A percentile compares a stretch with the other conserved stretches of the same genome.
These are phyloP conservation scores for Hypoxylon intermedium DNA, from an alignment of 495 filamentous ascomycete species.

Conservation along the genomic window DNA sequence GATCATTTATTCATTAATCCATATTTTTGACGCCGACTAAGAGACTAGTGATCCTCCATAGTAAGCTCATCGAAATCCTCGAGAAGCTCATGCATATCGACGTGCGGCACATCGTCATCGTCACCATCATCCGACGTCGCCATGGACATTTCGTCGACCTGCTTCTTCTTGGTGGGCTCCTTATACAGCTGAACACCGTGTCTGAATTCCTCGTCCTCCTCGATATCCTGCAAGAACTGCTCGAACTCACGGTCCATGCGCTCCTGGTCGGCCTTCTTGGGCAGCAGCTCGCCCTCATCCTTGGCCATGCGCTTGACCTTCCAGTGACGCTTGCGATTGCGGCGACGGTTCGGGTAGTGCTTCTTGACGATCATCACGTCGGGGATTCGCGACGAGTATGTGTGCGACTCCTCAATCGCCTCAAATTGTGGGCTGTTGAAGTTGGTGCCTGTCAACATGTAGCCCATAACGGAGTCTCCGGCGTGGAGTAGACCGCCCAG, in stretches of 20 bases:
- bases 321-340: constrained; percentile 84
- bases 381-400: constrained; percentile 77
- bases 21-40: background rate
- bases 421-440: constrained; percentile 90
- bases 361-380: constrained; percentile 98
- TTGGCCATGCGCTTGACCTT: constrained; percentile 89
- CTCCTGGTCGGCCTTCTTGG: constrained; percentile 80
- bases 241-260: constrained; percentile 91
- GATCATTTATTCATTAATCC: constrained; percentile 1
- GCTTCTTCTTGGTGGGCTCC: constrained; percentile 49
- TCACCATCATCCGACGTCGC: constrained; percentile 73
- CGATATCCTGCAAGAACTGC: constrained; percentile 94
- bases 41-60: constrained; percentile 59
- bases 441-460: constrained; percentile 83
- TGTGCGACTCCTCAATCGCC: constrained; percentile 71
- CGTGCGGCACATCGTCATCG: constrained; percentile 71
- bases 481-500: constrained; percentile 85
- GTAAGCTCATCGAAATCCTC: constrained; percentile 88
- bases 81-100: constrained; percentile 82
- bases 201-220: constrained; percentile 90
- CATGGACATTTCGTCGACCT: constrained; percentile 62
- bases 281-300: constrained; percentile 82
- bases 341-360: constrained; percentile 83
- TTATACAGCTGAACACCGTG: constrained; percentile 87
- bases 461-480: constrained; percentile 92